Evolutionary conservation across 176 grass and related monocot genomes (phyloP).

Genomic region (Melocanna baccifera): DNA sequence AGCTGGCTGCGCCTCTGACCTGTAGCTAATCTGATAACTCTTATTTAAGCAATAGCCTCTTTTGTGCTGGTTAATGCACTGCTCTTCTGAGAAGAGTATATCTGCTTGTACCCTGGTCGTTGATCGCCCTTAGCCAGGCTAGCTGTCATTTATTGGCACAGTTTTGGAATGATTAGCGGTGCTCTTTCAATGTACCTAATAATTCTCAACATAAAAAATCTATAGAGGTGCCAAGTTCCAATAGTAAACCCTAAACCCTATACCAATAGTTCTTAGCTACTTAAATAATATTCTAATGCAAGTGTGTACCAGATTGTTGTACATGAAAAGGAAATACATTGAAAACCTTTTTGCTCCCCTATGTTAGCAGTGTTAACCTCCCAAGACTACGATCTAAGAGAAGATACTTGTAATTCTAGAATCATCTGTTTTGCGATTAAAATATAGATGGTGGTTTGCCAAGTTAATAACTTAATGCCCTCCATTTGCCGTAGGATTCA

Average conservation of each 20-base stretch:
- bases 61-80: neutral
- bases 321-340: neutral
- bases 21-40: neutral
- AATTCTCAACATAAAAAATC: neutral
- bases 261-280: too few species aligned
- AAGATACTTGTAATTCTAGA: neutral
- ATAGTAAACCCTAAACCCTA: too few species aligned
- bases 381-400: neutral
- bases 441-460: neutral
- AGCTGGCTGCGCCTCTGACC: too few species aligned
- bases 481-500: conserved; percentile 48
- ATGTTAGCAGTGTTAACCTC: neutral
- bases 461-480: neutral
- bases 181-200: neutral
- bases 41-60: neutral
- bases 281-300: neutral
- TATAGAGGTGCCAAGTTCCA: neutral
- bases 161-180: neutral
- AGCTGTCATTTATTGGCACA: neutral
- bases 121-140: neutral
- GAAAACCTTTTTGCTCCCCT: neutral
- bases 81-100: neutral
- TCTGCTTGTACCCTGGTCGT: neutral
- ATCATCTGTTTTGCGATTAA: neutral
- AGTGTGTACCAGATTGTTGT: neutral